Percentiles rank a stretch among this genome's conserved stretches.
Evolutionary conservation across 176 grass and related monocot species (phyloP).

Genomic region (Eragrostis curvula): DNA sequence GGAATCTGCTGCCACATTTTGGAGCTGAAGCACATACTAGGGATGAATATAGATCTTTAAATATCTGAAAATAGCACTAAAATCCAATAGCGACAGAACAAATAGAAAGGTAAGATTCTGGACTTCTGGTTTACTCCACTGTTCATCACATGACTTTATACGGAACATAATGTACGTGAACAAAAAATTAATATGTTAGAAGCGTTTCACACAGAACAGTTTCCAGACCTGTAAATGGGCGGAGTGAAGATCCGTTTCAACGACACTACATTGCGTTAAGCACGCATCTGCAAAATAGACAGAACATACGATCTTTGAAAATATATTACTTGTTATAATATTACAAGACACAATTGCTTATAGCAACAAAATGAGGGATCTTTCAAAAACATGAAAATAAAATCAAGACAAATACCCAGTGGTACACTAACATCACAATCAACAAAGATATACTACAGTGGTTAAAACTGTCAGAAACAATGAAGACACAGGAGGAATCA

Average conservation of each 20-base stretch:
- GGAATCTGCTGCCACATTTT: constrained; percentile 8
- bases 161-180: not conserved
- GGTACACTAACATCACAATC: constrained; percentile 14
- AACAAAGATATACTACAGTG: constrained; percentile 7
- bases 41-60: constrained; percentile 14
- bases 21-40: not conserved
- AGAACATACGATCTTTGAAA: not conserved
- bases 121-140: not conserved
- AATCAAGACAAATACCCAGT: not conserved
- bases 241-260: constrained; percentile 80
- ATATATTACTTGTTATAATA: constrained; percentile 20
- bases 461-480: not conserved
- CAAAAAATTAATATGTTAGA: constrained; percentile 20
- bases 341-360: constrained; percentile 11
- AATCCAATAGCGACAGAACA: not conserved
- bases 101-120: not conserved
- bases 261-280: constrained; percentile 64
- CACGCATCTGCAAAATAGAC: constrained; percentile 75
- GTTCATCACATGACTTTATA: not conserved
- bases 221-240: constrained; percentile 84
- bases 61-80: not conserved
- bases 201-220: constrained; percentile 22
- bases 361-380: not conserved
- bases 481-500: too few species aligned
- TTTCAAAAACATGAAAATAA: constrained; percentile 9